phyloP scores from a whole-genome alignment of 352 stramenopile species.

The Globisporangium sylvaticum region DNA sequence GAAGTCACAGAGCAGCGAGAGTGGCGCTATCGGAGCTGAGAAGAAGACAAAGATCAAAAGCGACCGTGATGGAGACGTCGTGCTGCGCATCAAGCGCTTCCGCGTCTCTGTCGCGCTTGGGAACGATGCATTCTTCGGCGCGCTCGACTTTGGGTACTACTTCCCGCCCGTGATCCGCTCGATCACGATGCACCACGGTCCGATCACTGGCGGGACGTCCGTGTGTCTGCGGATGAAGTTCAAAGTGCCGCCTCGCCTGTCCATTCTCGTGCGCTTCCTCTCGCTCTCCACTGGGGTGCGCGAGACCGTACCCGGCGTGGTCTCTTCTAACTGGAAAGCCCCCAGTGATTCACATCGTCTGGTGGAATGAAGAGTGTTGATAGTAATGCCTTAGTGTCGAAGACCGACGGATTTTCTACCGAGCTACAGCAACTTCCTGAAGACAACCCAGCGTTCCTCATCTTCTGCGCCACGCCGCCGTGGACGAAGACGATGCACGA shows the following conservation, averaged over 20 bases:
- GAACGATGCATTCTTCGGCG: slow-evolving; percentile 40
- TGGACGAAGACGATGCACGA: slow-evolving; percentile 32
- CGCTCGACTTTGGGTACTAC: slow-evolving; percentile 47
- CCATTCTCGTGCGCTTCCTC: slow-evolving; percentile 53
- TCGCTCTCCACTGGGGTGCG: slow-evolving; percentile 24
- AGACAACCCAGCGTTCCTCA: slow-evolving; percentile 34
- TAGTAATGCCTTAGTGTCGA: background rate
- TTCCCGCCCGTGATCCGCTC: slow-evolving; percentile 55
- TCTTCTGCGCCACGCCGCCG: slow-evolving; percentile 40
- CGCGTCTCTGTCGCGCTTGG: slow-evolving; percentile 37
- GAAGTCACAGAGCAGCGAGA: slow-evolving; percentile 9
- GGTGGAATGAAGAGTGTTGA: background rate
- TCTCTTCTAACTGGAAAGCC: background rate
- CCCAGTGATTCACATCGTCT: background rate
- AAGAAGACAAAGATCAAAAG: slow-evolving; percentile 5
- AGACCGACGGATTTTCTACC: background rate
- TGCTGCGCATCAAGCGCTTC: slow-evolving; percentile 29
- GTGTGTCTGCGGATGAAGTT: slow-evolving; percentile 70
- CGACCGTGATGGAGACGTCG: slow-evolving; percentile 10
- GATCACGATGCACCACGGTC: slow-evolving; percentile 66
- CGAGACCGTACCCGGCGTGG: slow-evolving; percentile 20
- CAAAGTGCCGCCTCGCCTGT: slow-evolving; percentile 42
- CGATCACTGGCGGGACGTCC: slow-evolving; percentile 47
- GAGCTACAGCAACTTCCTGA: slow-evolving; percentile 2
- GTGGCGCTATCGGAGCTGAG: background rate